A percentile compares a stretch with the other conserved stretches of the same genome.
phyloP scores from a whole-genome alignment of 176 grass and related monocot genomes.

The Dendrocalamus sinicus region DNA sequence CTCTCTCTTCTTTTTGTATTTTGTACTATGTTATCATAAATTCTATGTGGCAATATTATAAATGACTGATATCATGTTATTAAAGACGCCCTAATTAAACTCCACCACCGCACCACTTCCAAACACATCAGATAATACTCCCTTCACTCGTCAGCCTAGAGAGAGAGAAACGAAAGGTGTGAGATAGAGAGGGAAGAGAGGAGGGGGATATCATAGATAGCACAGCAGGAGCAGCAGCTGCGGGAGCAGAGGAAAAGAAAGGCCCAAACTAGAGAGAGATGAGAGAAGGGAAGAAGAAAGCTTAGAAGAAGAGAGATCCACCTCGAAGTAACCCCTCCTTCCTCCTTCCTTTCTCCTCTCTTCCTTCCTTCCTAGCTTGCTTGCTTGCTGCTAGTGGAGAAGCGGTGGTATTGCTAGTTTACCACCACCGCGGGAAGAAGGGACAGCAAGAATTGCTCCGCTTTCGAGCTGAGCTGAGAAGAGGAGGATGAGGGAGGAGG shows the following conservation, averaged over 20 bases:
- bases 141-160: slow-evolving; percentile 26
- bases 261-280: slow-evolving; percentile 14
- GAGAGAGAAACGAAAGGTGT: slow-evolving; percentile 13
- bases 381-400: neutral
- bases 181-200: slow-evolving; percentile 1
- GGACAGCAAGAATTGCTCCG: slow-evolving; percentile 34
- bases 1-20: no score
- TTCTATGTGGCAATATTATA: no score
- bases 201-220: slow-evolving; percentile 46
- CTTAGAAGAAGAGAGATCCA: slow-evolving; percentile 88
- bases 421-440: neutral
- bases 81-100: slow-evolving; percentile 36
- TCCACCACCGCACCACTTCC: slow-evolving; percentile 39
- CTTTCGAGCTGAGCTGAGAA: neutral
- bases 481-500: slow-evolving; percentile 79
- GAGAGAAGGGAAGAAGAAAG: slow-evolving; percentile 26
- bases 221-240: slow-evolving; percentile 38
- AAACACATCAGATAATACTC: slow-evolving; percentile 22
- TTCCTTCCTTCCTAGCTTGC: neutral
- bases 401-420: neutral
- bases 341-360: neutral
- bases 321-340: slow-evolving; percentile 70
- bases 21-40: no score
- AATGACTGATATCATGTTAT: no score
- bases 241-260: slow-evolving; percentile 31